Evolutionary conservation across 345 rosid species (phyloP).

Genomic region (Acer yangbiense): DNA sequence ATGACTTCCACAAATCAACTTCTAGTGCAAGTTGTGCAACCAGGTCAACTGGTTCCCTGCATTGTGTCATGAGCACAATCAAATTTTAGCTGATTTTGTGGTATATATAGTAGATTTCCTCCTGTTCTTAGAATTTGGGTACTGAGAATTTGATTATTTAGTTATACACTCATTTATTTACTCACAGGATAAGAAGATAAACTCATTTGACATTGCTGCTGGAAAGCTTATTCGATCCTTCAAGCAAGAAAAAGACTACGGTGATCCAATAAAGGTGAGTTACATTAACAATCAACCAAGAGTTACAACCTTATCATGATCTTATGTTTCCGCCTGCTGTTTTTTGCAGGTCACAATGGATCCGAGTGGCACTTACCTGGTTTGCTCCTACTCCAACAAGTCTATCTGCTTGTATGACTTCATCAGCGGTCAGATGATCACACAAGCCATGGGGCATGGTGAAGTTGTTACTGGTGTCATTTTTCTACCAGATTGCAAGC

Average conservation of each 20-base stretch:
- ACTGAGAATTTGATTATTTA: slow-evolving; percentile 17
- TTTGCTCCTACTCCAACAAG: slow-evolving; percentile 74
- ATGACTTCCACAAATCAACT: slow-evolving; percentile 9
- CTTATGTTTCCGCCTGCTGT: slow-evolving; percentile 25
- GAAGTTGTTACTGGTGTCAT: slow-evolving; percentile 76
- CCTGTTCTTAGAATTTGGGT: slow-evolving; percentile 6
- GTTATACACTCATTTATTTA: slow-evolving; percentile 8
- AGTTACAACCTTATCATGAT: slow-evolving; percentile 19
- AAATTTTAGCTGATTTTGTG: slow-evolving; percentile 4
- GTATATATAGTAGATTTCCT: slow-evolving; percentile 10
- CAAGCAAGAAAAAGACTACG: slow-evolving; percentile 70
- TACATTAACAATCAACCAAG: slow-evolving; percentile 19
- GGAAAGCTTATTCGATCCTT: slow-evolving; percentile 75
- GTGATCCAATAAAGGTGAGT: slow-evolving; percentile 76
- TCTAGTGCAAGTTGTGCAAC: slow-evolving; percentile 13
- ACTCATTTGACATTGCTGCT: slow-evolving; percentile 53
- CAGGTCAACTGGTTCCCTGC: not conserved
- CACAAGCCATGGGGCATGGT: slow-evolving; percentile 75
- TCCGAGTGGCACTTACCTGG: slow-evolving; percentile 76
- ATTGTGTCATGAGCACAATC: slow-evolving; percentile 7
- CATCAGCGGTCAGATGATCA: slow-evolving; percentile 62
- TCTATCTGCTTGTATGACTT: slow-evolving; percentile 69
- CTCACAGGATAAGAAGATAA: slow-evolving; percentile 80
- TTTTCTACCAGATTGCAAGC: slow-evolving; percentile 85
- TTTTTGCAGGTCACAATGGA: slow-evolving; percentile 65